Evolutionary conservation across 768 basidiomycete genomes (phyloP), one percentile per base, ranked within the genome.

Genomic region (Hemileccinum rubropunctum): DNA sequence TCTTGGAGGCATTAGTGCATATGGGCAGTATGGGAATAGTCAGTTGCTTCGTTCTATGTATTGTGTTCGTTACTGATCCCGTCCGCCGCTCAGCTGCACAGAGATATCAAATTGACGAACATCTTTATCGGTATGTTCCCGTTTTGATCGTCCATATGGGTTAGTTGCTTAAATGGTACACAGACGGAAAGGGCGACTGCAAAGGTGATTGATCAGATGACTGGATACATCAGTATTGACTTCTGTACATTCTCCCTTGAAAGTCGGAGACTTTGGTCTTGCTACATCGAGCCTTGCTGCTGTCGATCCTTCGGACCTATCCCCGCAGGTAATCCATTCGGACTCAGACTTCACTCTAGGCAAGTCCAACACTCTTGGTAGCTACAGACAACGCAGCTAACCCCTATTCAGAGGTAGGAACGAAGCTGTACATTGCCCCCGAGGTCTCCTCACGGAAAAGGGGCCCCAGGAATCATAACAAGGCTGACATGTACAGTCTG

Each of bases 401-500:
- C 28, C 3, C n/a, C 8, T 34, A 34, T 46, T 1, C 57, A 89
- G 88, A 90, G 73, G 92, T 95, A 13, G 94, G 94, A 47, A 98
- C 94, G 1, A 81, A 82, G 47, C 67, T 97, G 17, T 98, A 97
- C 64, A 94, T 95, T 44, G 95, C 95, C 0, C 95, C 95, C 0
- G 94, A 97, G 64, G 88, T 95, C 10, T 80, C 83, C 50, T 83
- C 80, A 1, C 69, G 78, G 42, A 79, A 72, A 58, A 77, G 74
- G 40, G 72, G 81, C 0, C 83, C 83, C n/a, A 76, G 83, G 43
- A 87, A 91, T 61, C 90, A 91, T 56, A 82, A 75, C 32, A 95
- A 95, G 61, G 94, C 92, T 0, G 95, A 98, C 60, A 86, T 98
- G 79, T 98, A 95, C 64, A 93, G 91, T 65, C 79, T 95, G 10